Evolutionary conservation across 2,329 filamentous ascomycete genomes (phyloP).

Genomic region (Sclerotinia minor): DNA sequence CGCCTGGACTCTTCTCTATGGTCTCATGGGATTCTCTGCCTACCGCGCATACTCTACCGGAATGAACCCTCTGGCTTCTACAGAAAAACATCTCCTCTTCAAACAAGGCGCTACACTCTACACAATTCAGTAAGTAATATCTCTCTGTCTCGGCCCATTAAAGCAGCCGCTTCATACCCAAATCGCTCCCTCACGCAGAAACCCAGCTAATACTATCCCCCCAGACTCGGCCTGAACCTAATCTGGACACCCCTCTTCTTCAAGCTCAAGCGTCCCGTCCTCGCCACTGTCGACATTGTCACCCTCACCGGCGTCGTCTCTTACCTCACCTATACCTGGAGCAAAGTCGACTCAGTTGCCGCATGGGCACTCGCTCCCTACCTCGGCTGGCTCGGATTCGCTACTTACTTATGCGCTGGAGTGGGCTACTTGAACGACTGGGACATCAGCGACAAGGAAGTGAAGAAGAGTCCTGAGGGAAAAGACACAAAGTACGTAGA

Average conservation of each 20-base stretch:
- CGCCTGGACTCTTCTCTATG: constrained; percentile 67
- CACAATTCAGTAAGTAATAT: constrained; percentile 59
- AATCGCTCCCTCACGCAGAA: no score
- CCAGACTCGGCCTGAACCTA: constrained; percentile 71
- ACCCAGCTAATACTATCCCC: neutral
- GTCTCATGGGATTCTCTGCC: constrained; percentile 84
- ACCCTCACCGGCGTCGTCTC: constrained; percentile 69
- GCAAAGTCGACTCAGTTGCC: constrained; percentile 68
- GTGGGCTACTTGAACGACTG: constrained; percentile 68
- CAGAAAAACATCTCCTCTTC: constrained; percentile 45
- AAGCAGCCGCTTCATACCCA: neutral
- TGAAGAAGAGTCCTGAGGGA: constrained; percentile 32
- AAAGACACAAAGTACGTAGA: constrained; percentile 41
- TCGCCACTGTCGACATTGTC: constrained; percentile 74
- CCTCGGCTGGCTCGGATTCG: constrained; percentile 81
- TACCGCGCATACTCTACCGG: constrained; percentile 71
- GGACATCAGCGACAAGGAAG: constrained; percentile 51
- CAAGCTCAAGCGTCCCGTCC: constrained; percentile 67
- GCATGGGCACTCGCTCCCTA: constrained; percentile 80
- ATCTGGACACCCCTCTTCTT: constrained; percentile 95
- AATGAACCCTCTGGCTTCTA: constrained; percentile 50
- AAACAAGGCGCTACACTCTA: constrained; percentile 76
- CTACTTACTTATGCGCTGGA: constrained; percentile 76
- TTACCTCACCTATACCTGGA: constrained; percentile 76
- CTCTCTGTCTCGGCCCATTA: neutral